These are phyloP conservation scores for Hyphopichia khmerensis DNA, from an alignment of 1,139 yeast genomes.

Conservation along the genomic window DNA sequence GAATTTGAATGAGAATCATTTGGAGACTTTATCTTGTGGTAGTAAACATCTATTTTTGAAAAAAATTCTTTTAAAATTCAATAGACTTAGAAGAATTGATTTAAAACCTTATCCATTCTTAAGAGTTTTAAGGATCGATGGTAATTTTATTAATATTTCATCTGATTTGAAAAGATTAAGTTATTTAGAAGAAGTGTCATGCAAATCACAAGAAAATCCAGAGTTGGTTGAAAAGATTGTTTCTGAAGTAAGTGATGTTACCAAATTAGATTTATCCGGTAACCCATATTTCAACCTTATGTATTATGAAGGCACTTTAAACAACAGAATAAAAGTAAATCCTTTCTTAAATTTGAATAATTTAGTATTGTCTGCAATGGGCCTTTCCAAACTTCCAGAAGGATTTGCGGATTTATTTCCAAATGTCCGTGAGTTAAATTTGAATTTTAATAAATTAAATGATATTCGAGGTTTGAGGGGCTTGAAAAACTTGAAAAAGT, in stretches of 20 bases:
- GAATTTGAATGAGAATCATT: slow-evolving; percentile 43
- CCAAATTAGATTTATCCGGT: slow-evolving; percentile 41
- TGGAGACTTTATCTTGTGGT: slow-evolving; percentile 23
- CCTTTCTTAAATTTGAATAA: slow-evolving; percentile 39
- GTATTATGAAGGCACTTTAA: neutral
- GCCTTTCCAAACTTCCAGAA: slow-evolving; percentile 33
- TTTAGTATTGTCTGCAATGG: slow-evolving; percentile 47
- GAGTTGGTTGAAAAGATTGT: slow-evolving; percentile 19
- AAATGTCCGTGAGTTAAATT: slow-evolving; percentile 45
- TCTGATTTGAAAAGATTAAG: slow-evolving; percentile 29
- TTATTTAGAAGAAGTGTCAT: slow-evolving; percentile 43
- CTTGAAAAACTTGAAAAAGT: slow-evolving; percentile 33
- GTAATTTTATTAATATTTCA: slow-evolving; percentile 31
- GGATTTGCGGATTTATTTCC: slow-evolving; percentile 42
- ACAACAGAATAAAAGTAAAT: neutral
- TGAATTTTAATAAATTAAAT: slow-evolving; percentile 48
- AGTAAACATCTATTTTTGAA: slow-evolving; percentile 32
- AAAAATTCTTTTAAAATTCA: slow-evolving; percentile 44
- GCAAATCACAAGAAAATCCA: slow-evolving; percentile 30
- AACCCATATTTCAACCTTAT: slow-evolving; percentile 15
- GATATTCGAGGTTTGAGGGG: slow-evolving; percentile 27
- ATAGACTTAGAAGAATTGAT: slow-evolving; percentile 32
- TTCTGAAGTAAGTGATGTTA: slow-evolving; percentile 18
- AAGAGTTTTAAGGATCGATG: slow-evolving; percentile 48
- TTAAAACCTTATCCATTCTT: slow-evolving; percentile 35